These are phyloP conservation scores for Fulvia fulva DNA, from an alignment of 2,329 filamentous ascomycete species.

Conservation along the genomic window DNA sequence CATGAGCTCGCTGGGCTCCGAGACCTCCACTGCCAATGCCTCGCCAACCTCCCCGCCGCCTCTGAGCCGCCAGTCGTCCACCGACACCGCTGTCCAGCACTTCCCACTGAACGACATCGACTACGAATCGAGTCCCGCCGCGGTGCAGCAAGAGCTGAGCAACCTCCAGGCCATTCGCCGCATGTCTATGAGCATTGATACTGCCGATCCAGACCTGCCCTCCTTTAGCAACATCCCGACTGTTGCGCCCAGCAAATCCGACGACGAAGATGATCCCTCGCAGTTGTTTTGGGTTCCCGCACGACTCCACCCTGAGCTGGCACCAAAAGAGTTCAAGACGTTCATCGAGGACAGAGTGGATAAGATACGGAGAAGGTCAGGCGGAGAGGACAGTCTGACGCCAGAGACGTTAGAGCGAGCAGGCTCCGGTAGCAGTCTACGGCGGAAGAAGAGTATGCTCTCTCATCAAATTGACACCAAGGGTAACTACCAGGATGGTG, in stretches of 20 bases:
- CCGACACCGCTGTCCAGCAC: constrained; percentile 35
- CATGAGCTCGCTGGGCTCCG: constrained; percentile 36
- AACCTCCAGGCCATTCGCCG: constrained; percentile 85
- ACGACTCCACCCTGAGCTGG: constrained; percentile 86
- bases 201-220: constrained; percentile 68
- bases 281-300: constrained; percentile 94
- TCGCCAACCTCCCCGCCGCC: constrained; percentile 37
- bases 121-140: constrained; percentile 83
- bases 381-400: constrained; percentile 60
- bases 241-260: constrained; percentile 63
- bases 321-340: constrained; percentile 92
- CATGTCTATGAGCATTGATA: constrained; percentile 89
- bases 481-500: constrained; percentile 74
- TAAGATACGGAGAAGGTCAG: constrained; percentile 78
- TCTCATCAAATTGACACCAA: constrained; percentile 83
- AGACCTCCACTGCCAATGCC: constrained; percentile 20
- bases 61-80: constrained; percentile 33
- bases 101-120: constrained; percentile 78
- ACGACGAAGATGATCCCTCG: constrained; percentile 83
- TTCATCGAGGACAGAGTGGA: constrained; percentile 93
- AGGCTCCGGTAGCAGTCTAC: constrained; percentile 56
- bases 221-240: constrained; percentile 64
- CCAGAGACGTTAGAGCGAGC: constrained; percentile 55
- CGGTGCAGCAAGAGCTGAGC: constrained; percentile 86
- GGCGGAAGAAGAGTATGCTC: constrained; percentile 91